These are phyloP conservation scores for Tausonia pullulans DNA, from an alignment of 1,284 basidiomycete genomes.

Conservation along the genomic window DNA sequence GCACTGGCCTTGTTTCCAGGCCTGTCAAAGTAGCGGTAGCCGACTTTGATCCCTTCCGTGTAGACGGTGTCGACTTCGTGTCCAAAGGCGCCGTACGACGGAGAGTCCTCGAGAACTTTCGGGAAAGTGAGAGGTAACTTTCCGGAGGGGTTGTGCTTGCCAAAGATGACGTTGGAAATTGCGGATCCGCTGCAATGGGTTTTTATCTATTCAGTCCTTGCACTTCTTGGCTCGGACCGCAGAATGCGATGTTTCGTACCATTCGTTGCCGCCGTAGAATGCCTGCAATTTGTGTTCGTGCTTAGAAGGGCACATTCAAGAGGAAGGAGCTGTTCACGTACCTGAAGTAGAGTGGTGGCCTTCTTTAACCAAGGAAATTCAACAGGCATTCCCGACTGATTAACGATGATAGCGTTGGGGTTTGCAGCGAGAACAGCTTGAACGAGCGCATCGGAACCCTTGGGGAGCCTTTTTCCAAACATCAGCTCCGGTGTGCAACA, in stretches of 20 bases:
- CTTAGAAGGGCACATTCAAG: no score
- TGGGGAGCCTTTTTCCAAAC: no score
- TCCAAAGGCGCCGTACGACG: slow-evolving; percentile 33
- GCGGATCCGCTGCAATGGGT: no score
- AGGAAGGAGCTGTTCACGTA: no score
- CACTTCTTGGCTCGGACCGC: no score
- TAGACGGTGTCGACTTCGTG: slow-evolving; percentile 18
- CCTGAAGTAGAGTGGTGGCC: slow-evolving; percentile 37
- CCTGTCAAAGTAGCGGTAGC: slow-evolving; percentile 7
- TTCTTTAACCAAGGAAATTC: slow-evolving; percentile 45
- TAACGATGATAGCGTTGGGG: slow-evolving; percentile 42
- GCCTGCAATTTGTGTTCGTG: no score
- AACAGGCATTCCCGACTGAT: slow-evolving; percentile 40
- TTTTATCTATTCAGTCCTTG: no score
- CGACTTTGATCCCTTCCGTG: slow-evolving; percentile 14
- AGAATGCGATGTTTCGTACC: no score
- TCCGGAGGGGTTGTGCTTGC: slow-evolving; percentile 44
- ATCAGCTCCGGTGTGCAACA: no score
- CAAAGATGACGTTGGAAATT: slow-evolving; percentile 46
- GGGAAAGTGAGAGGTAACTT: slow-evolving; percentile 45
- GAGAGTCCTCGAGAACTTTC: slow-evolving; percentile 25
- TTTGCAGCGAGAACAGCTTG: slow-evolving; percentile 41
- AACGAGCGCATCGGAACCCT: slow-evolving; percentile 47
- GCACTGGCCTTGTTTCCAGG: no score
- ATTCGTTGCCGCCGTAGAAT: slow-evolving; percentile 49